A percentile compares a stretch with the other conserved stretches of the same genome.
These are phyloP conservation scores for Geotrichum citri-aurantii DNA, from an alignment of 1,139 yeast genomes.

Conservation along the genomic window DNA sequence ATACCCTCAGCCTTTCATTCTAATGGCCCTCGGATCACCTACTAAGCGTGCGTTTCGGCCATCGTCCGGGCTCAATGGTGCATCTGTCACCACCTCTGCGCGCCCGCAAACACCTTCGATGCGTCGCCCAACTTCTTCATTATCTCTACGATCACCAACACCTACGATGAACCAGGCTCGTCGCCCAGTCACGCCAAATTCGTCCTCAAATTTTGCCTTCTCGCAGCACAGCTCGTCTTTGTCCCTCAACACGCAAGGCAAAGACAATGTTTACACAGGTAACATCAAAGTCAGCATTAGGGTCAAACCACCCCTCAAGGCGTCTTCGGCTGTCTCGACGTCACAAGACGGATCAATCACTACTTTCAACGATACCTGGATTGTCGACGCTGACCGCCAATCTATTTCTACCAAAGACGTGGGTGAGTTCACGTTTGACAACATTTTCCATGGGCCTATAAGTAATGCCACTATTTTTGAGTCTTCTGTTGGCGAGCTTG, in stretches of 20 bases:
- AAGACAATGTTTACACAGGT: slow-evolving; percentile 28
- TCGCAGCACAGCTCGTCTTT: slow-evolving; percentile 1
- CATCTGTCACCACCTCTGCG: slow-evolving; percentile 15
- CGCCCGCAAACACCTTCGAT: slow-evolving; percentile 30
- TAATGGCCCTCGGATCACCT: slow-evolving; percentile 12
- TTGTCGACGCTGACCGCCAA: slow-evolving; percentile 24
- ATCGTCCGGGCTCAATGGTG: slow-evolving; percentile 2
- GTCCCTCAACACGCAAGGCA: background rate
- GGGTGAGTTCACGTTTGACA: slow-evolving; percentile 60
- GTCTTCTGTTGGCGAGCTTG: slow-evolving; percentile 54
- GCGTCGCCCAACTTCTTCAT: slow-evolving; percentile 29
- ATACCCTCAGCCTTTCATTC: background rate
- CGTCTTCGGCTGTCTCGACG: slow-evolving; percentile 5
- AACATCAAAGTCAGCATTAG: slow-evolving; percentile 37
- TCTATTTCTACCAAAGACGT: slow-evolving; percentile 30
- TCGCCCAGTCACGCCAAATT: slow-evolving; percentile 25
- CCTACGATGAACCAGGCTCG: slow-evolving; percentile 22
- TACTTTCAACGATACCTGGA: slow-evolving; percentile 24
- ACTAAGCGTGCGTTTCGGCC: slow-evolving; percentile 12
- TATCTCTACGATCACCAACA: slow-evolving; percentile 30
- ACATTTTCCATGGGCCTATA: slow-evolving; percentile 51
- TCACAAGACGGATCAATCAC: slow-evolving; percentile 11
- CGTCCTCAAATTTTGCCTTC: background rate
- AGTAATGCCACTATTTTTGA: slow-evolving; percentile 59
- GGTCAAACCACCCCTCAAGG: slow-evolving; percentile 29